Evolutionary conservation across 2,329 filamentous ascomycete species (phyloP), one percentile per base, ranked within the genome.

Genomic region (Xylogone sp.): DNA sequence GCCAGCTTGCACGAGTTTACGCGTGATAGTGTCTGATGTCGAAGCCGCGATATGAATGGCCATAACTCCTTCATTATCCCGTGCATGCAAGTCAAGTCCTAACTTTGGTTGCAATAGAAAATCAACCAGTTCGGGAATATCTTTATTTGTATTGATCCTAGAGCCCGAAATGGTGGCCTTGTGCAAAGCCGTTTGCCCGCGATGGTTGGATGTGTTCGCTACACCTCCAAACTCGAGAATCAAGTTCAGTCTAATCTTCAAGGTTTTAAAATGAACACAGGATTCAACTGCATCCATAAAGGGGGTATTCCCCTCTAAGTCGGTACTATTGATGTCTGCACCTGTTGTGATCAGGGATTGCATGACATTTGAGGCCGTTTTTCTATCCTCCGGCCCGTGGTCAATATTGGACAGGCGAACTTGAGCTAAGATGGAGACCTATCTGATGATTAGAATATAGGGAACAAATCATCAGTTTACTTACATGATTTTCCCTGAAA

Each of bases 1-100:
- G 18, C 55, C 55, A n/a, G 43, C 48, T n/a, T 45, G 21, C 18
- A 56, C 19, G 5, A 59, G 42, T 19, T 24, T 27, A 43, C 43
- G 22, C 10, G 46, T 42, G 19, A 43, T 51, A 10, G 12, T 4
- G 8, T 55, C 56, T 0, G 47, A 52, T n/a, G 46, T 27, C 7
- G 43, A 46, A 16, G 52, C 44, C 3, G 57, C 57, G 34, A 52
- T 50, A 43, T 57, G 56, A 9, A 59, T 44, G 4, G 58, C 49
- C 19, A 31, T 46, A 6, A 52, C 21, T 2, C 53, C 54, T 10
- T 49, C 27, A 3, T 45, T 29, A 24, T 60, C 53, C 6, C 18
- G 42, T 9, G 13, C 12, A 18, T 57, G 43, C 12, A 53, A 18
- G 19, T 53, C 46, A 24, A 39, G 24, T 21, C 18, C 27, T 12